Base-by-base conservation (phyloP, 169 alveolate genomes). In the Plasmodium relictum region DNA sequence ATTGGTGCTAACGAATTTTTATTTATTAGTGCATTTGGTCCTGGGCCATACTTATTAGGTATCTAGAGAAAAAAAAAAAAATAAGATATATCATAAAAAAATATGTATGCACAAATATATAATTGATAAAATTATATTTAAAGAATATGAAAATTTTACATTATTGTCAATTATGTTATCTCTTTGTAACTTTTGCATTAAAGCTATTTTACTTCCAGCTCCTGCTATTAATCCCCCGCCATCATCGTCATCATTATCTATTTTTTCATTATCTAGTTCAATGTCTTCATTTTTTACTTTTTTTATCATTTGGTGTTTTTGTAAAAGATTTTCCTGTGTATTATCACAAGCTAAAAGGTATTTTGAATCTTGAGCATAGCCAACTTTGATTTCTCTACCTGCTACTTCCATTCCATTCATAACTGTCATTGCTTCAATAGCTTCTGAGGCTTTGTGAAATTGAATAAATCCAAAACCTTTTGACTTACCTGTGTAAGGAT, bases 381-480 rank as follows among this genome's bases (percentile, higher is more conserved):
- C 94, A 7, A 97, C 98, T 41, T 96, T 94, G 39, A 98, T 92
- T 73, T 95, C 95, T 89, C 95, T 95, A 8, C 99, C 99, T 24
- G 96, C 96, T n/a, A 98, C 94, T 66, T 96, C 98, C 92, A 97
- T 96, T 48, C 98, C 98, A 83, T 98, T 97, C 99, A 98, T 96
- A 56, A 97, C 97, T 58, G 94, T 95, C 88, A 98, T 94, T 37
- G 99, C 99, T 63, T 97, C 99, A 90, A 95, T 96, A 8, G 99
- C 99, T 88, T 98, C 99, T 22, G 97, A 96, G 6, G 98, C 96
- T 65, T 96, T 92, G 73, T 96, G 96, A 93, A 95, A 98, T 85
- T 93, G 93, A 6, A 98, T 88, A 89, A 95, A 95, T 16, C 99
- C 99, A 88, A 94, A 96, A 6, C 99, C 99, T 71, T 94, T 95